phyloP scores from a whole-genome alignment of 805 yeast species.

The Candida hungchunana region DNA sequence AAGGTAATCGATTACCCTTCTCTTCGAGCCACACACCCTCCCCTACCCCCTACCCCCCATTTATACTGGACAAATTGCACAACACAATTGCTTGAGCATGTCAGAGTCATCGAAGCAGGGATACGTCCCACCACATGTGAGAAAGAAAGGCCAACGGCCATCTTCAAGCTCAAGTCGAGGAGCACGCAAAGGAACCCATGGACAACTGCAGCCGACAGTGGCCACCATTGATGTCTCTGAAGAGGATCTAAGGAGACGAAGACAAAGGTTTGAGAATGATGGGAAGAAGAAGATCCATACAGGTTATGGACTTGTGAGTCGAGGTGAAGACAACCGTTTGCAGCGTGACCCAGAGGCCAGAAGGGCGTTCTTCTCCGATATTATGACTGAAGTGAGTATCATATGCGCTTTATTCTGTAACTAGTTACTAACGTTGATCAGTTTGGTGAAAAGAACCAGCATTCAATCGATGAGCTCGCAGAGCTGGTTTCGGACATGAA shows the following conservation, averaged over 20 bases:
- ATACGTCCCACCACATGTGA: conserved; percentile 3
- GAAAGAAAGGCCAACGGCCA: background rate
- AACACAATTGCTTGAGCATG: too few relatives aligned
- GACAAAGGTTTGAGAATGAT: conserved; percentile 30
- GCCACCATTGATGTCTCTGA: background rate
- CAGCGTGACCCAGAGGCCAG: conserved; percentile 42
- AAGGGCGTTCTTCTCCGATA: conserved; percentile 33
- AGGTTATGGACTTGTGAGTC: conserved; percentile 50
- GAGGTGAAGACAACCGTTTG: conserved; percentile 53
- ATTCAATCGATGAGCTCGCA: background rate
- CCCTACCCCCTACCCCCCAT: too few relatives aligned
- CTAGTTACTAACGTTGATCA: too few relatives aligned
- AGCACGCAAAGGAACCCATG: too few relatives aligned
- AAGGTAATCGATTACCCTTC: too few relatives aligned
- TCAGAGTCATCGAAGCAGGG: background rate
- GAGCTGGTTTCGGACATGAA: conserved; percentile 1
- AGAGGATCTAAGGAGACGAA: conserved; percentile 27
- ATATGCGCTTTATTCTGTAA: too few relatives aligned
- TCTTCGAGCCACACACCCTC: too few relatives aligned
- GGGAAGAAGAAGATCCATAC: conserved; percentile 27
- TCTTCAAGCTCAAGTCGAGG: background rate
- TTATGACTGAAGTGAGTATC: conserved; percentile 28
- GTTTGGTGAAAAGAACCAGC: too few relatives aligned
- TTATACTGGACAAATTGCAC: too few relatives aligned
- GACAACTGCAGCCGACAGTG: too few relatives aligned